Evolutionary conservation across 75 land plant species (phyloP).

Genomic region (Picea sitchensis): DNA sequence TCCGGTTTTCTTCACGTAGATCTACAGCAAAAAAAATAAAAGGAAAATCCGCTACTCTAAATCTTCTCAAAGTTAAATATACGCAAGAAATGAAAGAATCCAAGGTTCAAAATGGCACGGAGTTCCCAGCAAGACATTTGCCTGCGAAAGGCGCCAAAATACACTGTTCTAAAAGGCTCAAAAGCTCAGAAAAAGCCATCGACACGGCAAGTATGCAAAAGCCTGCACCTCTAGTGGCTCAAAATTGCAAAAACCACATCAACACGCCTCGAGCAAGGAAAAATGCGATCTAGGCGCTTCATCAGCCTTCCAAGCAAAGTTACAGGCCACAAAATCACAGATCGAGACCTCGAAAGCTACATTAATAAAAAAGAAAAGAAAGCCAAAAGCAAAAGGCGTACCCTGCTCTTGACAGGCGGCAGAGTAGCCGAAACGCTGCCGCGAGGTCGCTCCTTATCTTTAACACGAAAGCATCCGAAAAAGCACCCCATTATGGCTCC

Average conservation of each 20-base stretch:
- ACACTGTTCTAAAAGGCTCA: not conserved
- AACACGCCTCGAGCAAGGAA: not conserved
- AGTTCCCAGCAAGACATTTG: no score
- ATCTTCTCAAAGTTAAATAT: no score
- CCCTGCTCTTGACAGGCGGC: not conserved
- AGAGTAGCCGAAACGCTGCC: not conserved
- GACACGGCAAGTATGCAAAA: not conserved
- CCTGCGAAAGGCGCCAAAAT: not conserved
- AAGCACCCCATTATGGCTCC: conserved; percentile 21
- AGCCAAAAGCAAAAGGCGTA: not conserved
- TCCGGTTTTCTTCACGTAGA: not conserved
- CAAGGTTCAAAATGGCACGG: no score
- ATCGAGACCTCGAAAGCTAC: not conserved
- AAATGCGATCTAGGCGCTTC: not conserved
- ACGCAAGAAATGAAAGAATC: no score
- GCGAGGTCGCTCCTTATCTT: conserved; percentile 2
- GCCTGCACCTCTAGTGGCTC: not conserved
- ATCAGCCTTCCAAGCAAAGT: not conserved
- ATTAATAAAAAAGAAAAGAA: not conserved
- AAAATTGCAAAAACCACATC: not conserved
- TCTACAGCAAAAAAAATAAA: not conserved
- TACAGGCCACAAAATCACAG: not conserved
- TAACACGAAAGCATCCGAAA: conserved; percentile 20
- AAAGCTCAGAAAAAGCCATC: not conserved
- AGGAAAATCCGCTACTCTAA: no score